Evolutionary conservation across 139 green algal species (phyloP).

Genomic region (Chlamydomonas urium): DNA sequence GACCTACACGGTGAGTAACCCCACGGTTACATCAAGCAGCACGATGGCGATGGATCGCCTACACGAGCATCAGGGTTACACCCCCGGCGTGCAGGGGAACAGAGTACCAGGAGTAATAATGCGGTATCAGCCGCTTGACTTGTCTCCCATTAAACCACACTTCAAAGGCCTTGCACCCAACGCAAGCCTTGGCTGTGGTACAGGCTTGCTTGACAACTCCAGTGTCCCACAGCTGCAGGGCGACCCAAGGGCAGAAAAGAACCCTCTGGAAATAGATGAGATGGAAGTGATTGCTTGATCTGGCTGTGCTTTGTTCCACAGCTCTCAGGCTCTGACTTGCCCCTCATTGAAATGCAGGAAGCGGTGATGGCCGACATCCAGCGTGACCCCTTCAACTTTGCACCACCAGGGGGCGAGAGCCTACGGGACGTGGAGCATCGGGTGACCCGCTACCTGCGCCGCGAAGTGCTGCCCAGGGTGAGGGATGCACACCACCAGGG

Average conservation of each 20-base stretch:
- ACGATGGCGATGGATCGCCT: too few relatives aligned
- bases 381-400: constrained; percentile 23
- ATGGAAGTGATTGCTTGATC: too few relatives aligned
- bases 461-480: constrained; percentile 2
- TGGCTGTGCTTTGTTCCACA: not conserved
- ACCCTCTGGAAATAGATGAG: too few relatives aligned
- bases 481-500: too few relatives aligned
- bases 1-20: too few relatives aligned
- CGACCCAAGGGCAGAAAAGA: not conserved
- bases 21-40: too few relatives aligned
- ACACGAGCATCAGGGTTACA: too few relatives aligned
- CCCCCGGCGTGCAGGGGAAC: too few relatives aligned
- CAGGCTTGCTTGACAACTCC: not conserved
- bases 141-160: too few relatives aligned
- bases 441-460: not conserved
- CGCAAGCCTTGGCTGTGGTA: not conserved
- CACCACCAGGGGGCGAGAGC: constrained; percentile 28
- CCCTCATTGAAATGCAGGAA: not conserved
- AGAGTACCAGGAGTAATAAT: too few relatives aligned
- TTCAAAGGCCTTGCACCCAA: not conserved
- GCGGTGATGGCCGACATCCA: constrained; percentile 4
- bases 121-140: too few relatives aligned
- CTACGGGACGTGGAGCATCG: constrained; percentile 19
- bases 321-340: not conserved
- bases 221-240: constrained; percentile 17